These are phyloP conservation scores for Solanum virginianum DNA, from an alignment of 257 asterid species.

Conservation along the genomic window DNA sequence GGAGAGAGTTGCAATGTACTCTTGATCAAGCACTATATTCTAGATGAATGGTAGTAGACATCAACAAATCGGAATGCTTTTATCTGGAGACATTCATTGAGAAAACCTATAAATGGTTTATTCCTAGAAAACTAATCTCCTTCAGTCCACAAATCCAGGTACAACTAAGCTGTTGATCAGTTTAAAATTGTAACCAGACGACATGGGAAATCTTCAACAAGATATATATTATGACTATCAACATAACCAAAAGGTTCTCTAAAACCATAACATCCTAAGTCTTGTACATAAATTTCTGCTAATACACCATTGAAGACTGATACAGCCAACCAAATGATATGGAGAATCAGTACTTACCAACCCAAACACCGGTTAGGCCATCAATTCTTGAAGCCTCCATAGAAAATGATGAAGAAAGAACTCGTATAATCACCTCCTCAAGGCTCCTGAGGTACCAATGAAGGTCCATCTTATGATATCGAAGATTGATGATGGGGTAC, in stretches of 20 bases:
- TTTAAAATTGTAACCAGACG: not conserved
- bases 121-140: not conserved
- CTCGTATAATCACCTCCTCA: conserved; percentile 88
- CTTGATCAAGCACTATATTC: not conserved
- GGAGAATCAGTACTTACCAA: conserved; percentile 41
- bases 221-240: not conserved
- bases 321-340: not conserved
- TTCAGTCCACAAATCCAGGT: not conserved
- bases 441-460: conserved; percentile 94
- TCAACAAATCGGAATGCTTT: not conserved
- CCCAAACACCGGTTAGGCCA: conserved; percentile 96
- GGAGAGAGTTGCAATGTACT: not conserved
- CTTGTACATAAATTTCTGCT: not conserved
- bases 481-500: conserved; percentile 93
- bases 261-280: not conserved
- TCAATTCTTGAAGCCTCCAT: conserved; percentile 60
- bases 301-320: not conserved
- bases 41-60: not conserved
- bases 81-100: not conserved
- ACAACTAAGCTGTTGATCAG: not conserved
- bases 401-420: conserved; percentile 52
- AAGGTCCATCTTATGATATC: conserved; percentile 68
- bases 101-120: not conserved
- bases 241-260: not conserved
- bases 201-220: not conserved